Evolutionary conservation across 2,329 filamentous ascomycete genomes (phyloP).

Genomic region (Hymenoscyphus occultus): DNA sequence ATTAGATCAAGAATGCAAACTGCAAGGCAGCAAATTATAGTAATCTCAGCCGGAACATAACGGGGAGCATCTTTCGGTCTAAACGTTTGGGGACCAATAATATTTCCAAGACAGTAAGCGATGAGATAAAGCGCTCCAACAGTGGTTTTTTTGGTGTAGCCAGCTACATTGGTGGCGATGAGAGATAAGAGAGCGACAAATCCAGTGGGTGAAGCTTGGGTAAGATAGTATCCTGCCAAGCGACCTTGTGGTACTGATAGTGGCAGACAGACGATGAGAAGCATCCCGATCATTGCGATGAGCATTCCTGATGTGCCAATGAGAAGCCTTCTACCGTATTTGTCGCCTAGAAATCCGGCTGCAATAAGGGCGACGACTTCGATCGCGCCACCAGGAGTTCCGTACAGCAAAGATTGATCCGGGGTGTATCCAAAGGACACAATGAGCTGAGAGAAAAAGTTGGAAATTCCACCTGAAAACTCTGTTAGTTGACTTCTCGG

Average conservation of each 20-base stretch:
- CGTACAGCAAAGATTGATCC: slow-evolving; percentile 33
- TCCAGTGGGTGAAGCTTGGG: slow-evolving; percentile 57
- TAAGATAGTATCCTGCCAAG: slow-evolving; percentile 40
- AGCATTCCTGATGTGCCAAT: slow-evolving; percentile 38
- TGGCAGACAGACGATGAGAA: slow-evolving; percentile 39
- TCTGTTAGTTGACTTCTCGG: background rate
- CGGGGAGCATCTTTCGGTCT: slow-evolving; percentile 47
- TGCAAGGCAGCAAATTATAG: slow-evolving; percentile 43
- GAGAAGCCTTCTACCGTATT: slow-evolving; percentile 32
- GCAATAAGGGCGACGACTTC: slow-evolving; percentile 31
- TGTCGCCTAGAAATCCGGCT: slow-evolving; percentile 32
- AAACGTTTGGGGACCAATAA: slow-evolving; percentile 44
- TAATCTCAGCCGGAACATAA: slow-evolving; percentile 39
- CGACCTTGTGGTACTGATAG: slow-evolving; percentile 38
- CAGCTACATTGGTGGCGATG: slow-evolving; percentile 45
- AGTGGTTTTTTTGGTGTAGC: slow-evolving; percentile 50
- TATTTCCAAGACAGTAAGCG: slow-evolving; percentile 53
- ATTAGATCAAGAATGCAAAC: slow-evolving; percentile 25
- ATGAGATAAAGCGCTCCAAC: slow-evolving; percentile 44
- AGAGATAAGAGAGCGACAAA: slow-evolving; percentile 36
- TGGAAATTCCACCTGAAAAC: slow-evolving; percentile 46
- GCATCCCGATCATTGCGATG: slow-evolving; percentile 35
- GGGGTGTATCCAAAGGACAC: slow-evolving; percentile 42
- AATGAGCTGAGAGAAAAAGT: slow-evolving; percentile 58
- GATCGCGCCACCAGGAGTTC: slow-evolving; percentile 33